Evolutionary conservation across 139 green algal genomes (phyloP), one percentile per base, ranked within the genome.

Genomic region (Nannochloris sp.): DNA sequence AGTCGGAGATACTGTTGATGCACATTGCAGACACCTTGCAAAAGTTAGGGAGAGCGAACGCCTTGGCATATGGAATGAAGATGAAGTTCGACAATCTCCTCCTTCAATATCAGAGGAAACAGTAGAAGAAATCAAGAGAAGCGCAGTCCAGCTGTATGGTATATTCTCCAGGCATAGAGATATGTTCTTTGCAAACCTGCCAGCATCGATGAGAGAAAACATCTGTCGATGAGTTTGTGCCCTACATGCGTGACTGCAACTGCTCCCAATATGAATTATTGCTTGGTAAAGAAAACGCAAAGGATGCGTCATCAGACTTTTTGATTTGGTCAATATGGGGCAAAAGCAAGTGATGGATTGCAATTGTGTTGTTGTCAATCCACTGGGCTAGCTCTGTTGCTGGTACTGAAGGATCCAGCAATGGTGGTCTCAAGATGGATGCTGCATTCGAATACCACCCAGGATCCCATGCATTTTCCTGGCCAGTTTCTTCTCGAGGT

Each of bases 101-200:
- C 49, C 34, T 3, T 43, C 27, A 15, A 68, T 78, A 37, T 29
- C 27, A 24, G 3, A 15, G 12, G 70, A 72, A 3, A 63, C 64
- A 34, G 31, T 84, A 50, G 24, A 24, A 51, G 76, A 80, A 24
- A 15, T 84, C n/a, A 58, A 36, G 12, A 50, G 44, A 27, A 55
- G 66, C 15, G 54, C 87, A 69, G 50, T 62, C 12, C 70, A 76
- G 10, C 64, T 91, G 34, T 60, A 72, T 63, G 19, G 40, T 11
- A 53, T 68, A 23, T 89, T 88, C 53, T 31, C 61, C 14, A 46
- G 49, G 3, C 75, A 69, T 34, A 54, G 87, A 40, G 65, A 71
- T 8, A 73, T 69, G 7, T 91, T 92, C 69, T 74, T 84, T 7
- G 55, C 75, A 19, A 70, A 78, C 31, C 69, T 92, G 50, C 75